Percentiles rank a stretch among this genome's conserved stretches.
Evolutionary conservation across 495 filamentous ascomycete genomes (phyloP).

Genomic region (Aspergillus kassunensis): DNA sequence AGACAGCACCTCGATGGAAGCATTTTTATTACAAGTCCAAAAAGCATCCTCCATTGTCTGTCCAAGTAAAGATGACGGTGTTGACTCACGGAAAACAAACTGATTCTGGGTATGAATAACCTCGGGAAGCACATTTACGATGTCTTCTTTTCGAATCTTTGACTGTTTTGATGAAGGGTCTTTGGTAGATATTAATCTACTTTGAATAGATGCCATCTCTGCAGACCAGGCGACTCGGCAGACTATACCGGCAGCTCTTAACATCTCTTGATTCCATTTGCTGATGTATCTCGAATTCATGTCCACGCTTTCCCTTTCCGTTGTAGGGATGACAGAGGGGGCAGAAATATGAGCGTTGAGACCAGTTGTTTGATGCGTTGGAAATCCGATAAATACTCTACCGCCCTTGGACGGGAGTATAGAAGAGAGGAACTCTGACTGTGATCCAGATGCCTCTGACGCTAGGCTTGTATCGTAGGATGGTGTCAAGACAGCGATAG

Average conservation of each 20-base stretch:
- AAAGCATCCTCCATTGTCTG: conserved; percentile 88
- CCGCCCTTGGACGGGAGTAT: conserved; percentile 88
- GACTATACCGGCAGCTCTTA: conserved; percentile 85
- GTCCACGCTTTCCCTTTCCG: conserved; percentile 97
- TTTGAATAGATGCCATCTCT: conserved; percentile 75
- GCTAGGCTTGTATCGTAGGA: conserved; percentile 79
- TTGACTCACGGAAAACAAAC: conserved; percentile 83
- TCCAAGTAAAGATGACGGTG: conserved; percentile 75
- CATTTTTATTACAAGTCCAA: conserved; percentile 81
- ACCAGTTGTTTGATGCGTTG: conserved; percentile 93
- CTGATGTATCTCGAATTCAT: conserved; percentile 91
- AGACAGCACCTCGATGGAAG: conserved; percentile 81
- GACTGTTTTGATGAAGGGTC: conserved; percentile 46
- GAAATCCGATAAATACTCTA: conserved; percentile 94
- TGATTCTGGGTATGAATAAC: conserved; percentile 68
- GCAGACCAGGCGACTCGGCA: conserved; percentile 80
- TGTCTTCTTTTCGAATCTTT: conserved; percentile 56
- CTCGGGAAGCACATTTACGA: conserved; percentile 65
- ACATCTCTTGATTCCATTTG: conserved; percentile 94
- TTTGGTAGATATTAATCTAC: conserved; percentile 27
- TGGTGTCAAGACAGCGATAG: conserved; percentile 80
- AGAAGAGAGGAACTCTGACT: conserved; percentile 78
- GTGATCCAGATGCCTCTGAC: conserved; percentile 52
- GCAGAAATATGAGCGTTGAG: conserved; percentile 96
- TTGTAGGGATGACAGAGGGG: conserved; percentile 93